phyloP scores from a whole-genome alignment of 306 rosid species.

The Gastrolobium villosum region DNA sequence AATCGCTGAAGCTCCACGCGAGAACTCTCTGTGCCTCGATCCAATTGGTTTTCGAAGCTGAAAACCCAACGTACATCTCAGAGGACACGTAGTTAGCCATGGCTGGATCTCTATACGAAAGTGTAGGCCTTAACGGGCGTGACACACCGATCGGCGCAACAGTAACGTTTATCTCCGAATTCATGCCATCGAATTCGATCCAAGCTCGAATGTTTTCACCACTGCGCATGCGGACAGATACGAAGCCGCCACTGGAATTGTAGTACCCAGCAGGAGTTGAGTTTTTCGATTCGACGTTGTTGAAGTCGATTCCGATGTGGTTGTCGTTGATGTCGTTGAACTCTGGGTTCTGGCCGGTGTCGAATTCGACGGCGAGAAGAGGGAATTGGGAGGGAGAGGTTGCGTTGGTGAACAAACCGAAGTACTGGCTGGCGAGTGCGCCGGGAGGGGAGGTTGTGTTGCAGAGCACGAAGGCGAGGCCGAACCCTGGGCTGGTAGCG shows the following conservation, averaged over 20 bases:
- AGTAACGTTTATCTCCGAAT: constrained; percentile 66
- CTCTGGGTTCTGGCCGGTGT: constrained; percentile 83
- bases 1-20: constrained; percentile 93
- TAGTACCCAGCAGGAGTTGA: constrained; percentile 64
- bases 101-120: constrained; percentile 50
- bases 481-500: constrained; percentile 80
- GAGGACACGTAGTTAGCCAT: constrained; percentile 72
- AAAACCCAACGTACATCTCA: constrained; percentile 89
- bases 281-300: constrained; percentile 44
- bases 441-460: constrained; percentile 75
- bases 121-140: constrained; percentile 69
- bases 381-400: constrained; percentile 58
- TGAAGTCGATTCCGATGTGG: constrained; percentile 86
- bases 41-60: constrained; percentile 84
- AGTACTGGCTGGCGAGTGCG: constrained; percentile 84
- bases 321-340: constrained; percentile 77
- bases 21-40: constrained; percentile 78
- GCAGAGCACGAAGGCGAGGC: constrained; percentile 80
- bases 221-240: constrained; percentile 67
- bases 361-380: constrained; percentile 85
- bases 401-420: constrained; percentile 81
- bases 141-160: constrained; percentile 69
- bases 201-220: constrained; percentile 80
- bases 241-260: constrained; percentile 61
- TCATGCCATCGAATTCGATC: constrained; percentile 79